A percentile compares a stretch with the other conserved stretches of the same genome.
Conservation (phyloP, 768 basidiomycete genomes). For the Boletus reticuloceps region DNA sequence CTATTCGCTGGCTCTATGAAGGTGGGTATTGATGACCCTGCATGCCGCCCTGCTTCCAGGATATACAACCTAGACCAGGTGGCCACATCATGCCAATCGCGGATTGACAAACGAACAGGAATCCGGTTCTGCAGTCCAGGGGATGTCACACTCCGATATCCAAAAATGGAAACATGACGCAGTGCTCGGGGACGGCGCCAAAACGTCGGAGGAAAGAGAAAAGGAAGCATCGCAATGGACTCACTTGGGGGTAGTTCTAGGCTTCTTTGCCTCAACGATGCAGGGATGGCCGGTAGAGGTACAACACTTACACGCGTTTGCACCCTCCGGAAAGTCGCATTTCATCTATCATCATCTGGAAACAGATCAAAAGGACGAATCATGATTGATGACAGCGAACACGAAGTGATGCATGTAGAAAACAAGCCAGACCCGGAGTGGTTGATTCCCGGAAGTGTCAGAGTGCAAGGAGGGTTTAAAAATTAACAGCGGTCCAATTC, state of each 20-base stretch:
- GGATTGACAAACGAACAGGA: constrained; percentile 6
- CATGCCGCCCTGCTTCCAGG: constrained; percentile 3
- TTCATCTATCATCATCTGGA: constrained; percentile 62
- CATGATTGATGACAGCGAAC: constrained; percentile 5
- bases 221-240: constrained; percentile 33
- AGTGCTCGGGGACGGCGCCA: constrained; percentile 15
- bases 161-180: constrained; percentile 25
- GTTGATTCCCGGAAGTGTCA: constrained; percentile 5
- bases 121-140: constrained; percentile 19
- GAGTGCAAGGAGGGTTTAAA: background rate
- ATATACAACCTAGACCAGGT: constrained; percentile 13
- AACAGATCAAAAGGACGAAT: constrained; percentile 3
- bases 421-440: background rate
- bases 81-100: constrained; percentile 11
- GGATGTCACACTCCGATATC: constrained; percentile 18
- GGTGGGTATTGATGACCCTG: background rate
- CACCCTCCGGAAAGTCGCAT: constrained; percentile 73
- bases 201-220: background rate
- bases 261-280: constrained; percentile 82
- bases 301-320: constrained; percentile 78
- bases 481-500: constrained; percentile 6
- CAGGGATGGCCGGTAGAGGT: constrained; percentile 70
- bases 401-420: background rate
- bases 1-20: background rate
- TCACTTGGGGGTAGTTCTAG: constrained; percentile 77